These are phyloP conservation scores for Ophiostoma himal-ulmi DNA, from an alignment of 2,329 filamentous ascomycete genomes.

Conservation along the genomic window DNA sequence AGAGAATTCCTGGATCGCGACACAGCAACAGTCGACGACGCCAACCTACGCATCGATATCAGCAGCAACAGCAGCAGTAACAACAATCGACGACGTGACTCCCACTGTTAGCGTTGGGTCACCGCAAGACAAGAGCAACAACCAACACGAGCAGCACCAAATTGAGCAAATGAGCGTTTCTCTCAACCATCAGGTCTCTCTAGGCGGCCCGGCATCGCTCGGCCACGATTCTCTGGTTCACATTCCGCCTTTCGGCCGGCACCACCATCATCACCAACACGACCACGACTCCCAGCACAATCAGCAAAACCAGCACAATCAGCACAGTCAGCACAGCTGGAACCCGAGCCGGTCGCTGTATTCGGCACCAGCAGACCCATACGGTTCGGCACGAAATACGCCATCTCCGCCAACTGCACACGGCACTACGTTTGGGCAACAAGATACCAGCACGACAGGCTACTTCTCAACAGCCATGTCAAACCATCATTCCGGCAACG, in stretches of 20 bases:
- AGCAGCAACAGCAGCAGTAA: background rate
- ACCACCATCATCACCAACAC: background rate
- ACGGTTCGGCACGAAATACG: slow-evolving; percentile 19
- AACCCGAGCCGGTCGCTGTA: slow-evolving; percentile 19
- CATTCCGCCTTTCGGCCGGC: background rate
- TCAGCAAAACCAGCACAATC: background rate
- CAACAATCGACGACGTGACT: background rate
- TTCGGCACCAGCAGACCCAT: slow-evolving; percentile 8
- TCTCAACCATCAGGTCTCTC: slow-evolving; percentile 23
- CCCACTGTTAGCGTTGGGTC: background rate
- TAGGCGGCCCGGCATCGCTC: slow-evolving; percentile 24
- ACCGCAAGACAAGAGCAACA: slow-evolving; percentile 10
- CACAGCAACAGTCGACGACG: background rate
- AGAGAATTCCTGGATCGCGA: background rate
- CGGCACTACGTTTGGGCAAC: slow-evolving; percentile 14
- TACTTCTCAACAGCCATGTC: slow-evolving; percentile 5
- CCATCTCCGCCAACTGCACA: slow-evolving; percentile 18
- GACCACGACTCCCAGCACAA: background rate
- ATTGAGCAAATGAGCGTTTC: slow-evolving; percentile 24
- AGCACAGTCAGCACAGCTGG: slow-evolving; percentile 17
- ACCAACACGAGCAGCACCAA: slow-evolving; percentile 15
- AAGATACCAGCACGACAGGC: slow-evolving; percentile 7
- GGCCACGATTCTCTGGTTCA: slow-evolving; percentile 14
- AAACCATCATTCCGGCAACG: background rate
- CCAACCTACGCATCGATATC: background rate